Percentiles rank a stretch among this genome's conserved stretches.
phyloP scores from a whole-genome alignment of 2,329 filamentous ascomycete genomes.

The Talaromyces sp. region DNA sequence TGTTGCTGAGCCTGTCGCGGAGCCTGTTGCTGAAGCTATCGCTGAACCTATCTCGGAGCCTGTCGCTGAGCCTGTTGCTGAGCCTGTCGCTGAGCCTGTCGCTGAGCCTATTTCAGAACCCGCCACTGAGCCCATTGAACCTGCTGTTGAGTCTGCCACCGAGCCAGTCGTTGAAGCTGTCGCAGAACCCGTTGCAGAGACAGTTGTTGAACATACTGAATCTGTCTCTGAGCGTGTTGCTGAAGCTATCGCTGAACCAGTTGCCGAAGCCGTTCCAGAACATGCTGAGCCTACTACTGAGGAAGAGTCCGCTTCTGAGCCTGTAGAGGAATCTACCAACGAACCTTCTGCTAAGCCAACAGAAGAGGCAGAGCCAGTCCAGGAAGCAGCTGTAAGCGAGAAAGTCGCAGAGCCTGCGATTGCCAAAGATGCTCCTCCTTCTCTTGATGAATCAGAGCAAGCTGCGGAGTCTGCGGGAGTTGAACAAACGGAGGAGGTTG shows the following conservation, averaged over 20 bases:
- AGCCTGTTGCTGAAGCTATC: too few species aligned
- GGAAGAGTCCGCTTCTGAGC: constrained; percentile 11
- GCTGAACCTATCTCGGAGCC: too few species aligned
- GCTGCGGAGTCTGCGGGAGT: constrained; percentile 16
- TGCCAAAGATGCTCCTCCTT: constrained; percentile 6
- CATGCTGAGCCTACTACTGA: neutral
- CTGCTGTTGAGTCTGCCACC: neutral
- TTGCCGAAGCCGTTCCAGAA: too few species aligned
- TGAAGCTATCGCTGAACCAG: too few species aligned
- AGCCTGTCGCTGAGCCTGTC: too few species aligned
- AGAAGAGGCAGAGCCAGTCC: neutral
- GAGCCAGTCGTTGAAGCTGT: neutral
- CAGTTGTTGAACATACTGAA: neutral
- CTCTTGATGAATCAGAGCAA: neutral
- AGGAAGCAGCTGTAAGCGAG: constrained; percentile 1
- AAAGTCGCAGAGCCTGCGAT: neutral
- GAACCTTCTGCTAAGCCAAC: neutral
- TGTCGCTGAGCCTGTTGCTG: neutral
- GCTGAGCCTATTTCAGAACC: too few species aligned
- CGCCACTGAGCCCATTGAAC: too few species aligned
- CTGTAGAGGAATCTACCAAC: constrained; percentile 11
- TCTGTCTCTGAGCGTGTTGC: neutral
- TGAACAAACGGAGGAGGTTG: neutral
- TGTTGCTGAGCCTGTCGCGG: too few species aligned
- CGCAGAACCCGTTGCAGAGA: neutral